Percentiles rank a stretch among this genome's conserved stretches.
Conservation (phyloP, 2,329 filamentous ascomycete genomes). For the Pseudogymnoascus sp. region DNA sequence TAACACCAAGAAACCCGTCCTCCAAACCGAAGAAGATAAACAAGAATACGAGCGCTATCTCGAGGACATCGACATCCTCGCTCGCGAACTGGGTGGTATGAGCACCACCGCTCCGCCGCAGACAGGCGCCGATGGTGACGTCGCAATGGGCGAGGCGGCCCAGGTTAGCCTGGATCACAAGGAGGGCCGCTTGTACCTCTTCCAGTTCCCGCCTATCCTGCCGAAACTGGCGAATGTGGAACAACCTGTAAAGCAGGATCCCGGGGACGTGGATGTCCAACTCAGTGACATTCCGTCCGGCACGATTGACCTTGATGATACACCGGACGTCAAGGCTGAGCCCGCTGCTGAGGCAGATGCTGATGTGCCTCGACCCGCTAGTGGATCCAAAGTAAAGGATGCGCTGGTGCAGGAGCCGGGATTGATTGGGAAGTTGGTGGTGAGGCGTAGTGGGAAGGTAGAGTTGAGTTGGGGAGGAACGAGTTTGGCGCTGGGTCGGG, state of each 20-base stretch:
- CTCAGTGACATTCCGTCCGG: constrained; percentile 10
- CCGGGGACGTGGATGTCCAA: constrained; percentile 13
- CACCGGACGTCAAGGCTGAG: constrained; percentile 29
- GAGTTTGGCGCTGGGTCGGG: constrained; percentile 42
- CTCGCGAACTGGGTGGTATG: constrained; percentile 38
- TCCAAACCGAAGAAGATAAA: constrained; percentile 44
- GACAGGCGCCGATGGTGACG: constrained; percentile 32
- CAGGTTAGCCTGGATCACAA: constrained; percentile 15
- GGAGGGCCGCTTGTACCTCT: constrained; percentile 53
- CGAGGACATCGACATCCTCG: constrained; percentile 36
- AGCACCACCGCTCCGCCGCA: constrained; percentile 13
- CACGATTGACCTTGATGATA: neutral
- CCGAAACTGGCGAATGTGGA: constrained; percentile 38
- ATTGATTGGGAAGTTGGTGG: constrained; percentile 50
- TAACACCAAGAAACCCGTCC: constrained; percentile 28
- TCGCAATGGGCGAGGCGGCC: constrained; percentile 17
- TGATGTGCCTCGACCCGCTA: neutral
- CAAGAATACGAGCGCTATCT: constrained; percentile 41
- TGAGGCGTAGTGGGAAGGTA: constrained; percentile 53
- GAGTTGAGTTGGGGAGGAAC: constrained; percentile 56
- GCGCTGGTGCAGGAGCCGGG: constrained; percentile 38
- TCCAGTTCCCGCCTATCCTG: constrained; percentile 55
- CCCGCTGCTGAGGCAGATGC: constrained; percentile 14
- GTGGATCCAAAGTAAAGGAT: constrained; percentile 14
- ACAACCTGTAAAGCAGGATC: constrained; percentile 11